A percentile compares a stretch with the other conserved stretches of the same genome.
phyloP scores from a whole-genome alignment of 1,139 yeast species.

The Suhomyces bribrorum region DNA sequence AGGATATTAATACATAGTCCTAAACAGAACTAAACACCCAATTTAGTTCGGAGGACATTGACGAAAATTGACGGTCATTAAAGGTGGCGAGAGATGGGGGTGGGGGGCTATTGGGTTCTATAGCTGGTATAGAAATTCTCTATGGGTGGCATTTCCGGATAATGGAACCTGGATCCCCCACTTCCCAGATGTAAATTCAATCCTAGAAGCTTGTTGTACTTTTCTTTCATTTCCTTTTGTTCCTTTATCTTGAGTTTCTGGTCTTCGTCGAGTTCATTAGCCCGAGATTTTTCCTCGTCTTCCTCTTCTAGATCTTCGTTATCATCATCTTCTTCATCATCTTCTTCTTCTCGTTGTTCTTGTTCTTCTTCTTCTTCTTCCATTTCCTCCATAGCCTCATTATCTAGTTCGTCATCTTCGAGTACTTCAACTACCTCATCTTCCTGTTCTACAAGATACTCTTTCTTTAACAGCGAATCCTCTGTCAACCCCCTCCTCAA shows the following conservation, averaged over 20 bases:
- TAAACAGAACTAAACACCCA: too few species aligned
- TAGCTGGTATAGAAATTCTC: too few species aligned
- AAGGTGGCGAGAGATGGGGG: too few species aligned
- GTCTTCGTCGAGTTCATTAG: conserved; percentile 7
- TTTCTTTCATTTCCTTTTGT: conserved; percentile 11
- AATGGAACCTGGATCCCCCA: conserved; percentile 10
- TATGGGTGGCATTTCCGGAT: conserved; percentile 28
- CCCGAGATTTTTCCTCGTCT: conserved; percentile 2
- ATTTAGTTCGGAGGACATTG: too few species aligned
- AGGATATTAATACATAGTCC: conserved; percentile 10
- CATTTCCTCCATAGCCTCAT: conserved; percentile 9
- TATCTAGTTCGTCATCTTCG: conserved; percentile 11
- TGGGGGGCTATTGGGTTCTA: too few species aligned
- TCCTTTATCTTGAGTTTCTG: conserved; percentile 6
- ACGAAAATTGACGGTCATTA: too few species aligned
- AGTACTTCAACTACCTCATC: not conserved
- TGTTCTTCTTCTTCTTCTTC: conserved; percentile 9
- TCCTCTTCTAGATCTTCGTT: conserved; percentile 11
- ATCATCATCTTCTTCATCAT: conserved; percentile 13
- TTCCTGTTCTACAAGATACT: not conserved
- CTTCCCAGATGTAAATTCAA: conserved; percentile 9
- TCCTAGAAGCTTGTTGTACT: conserved; percentile 15
- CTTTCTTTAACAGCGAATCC: too few species aligned
- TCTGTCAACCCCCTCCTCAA: conserved; percentile 5
- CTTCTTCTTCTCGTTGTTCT: conserved; percentile 5